Conservation (phyloP, 2,329 filamentous ascomycete species). For the Trichophyton rubrum region DNA sequence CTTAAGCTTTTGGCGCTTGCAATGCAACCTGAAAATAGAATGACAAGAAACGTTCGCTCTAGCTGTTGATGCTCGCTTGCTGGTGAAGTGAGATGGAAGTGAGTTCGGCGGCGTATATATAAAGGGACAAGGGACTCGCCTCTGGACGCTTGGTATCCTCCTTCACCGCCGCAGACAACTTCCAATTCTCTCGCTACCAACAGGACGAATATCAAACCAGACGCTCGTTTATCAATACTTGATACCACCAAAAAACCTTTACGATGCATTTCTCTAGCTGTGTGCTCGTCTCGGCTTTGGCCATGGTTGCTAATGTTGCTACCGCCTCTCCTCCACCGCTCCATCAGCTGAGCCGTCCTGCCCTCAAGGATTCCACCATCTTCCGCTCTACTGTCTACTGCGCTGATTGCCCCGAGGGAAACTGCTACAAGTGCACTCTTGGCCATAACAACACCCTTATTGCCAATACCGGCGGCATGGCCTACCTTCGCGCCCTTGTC, state of each 20-base stretch:
- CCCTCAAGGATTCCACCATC: constrained; percentile 4
- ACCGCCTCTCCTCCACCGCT: background rate
- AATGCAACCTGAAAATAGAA: constrained; percentile 2
- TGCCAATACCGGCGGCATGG: background rate
- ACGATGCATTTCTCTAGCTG: constrained; percentile 3
- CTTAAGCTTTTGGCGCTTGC: background rate
- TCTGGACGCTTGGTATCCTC: background rate
- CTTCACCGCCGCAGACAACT: background rate
- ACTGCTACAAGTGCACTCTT: constrained; percentile 6
- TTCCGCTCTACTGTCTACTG: constrained; percentile 1
- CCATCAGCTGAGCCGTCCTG: background rate
- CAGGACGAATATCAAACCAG: background rate
- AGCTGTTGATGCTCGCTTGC: too few relatives aligned
- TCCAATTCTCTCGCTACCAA: background rate
- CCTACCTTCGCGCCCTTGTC: background rate
- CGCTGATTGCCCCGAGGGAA: constrained; percentile 2
- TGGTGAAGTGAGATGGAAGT: background rate
- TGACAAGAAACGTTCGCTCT: background rate
- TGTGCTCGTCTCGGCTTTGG: background rate
- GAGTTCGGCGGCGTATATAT: background rate
- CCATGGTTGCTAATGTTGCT: background rate
- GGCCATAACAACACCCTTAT: background rate
- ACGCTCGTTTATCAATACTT: background rate
- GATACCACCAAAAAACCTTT: too few relatives aligned
- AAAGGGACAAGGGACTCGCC: background rate